Evolutionary conservation across 2,329 filamentous ascomycete genomes (phyloP).

Genomic region (Elsinoe perseae): DNA sequence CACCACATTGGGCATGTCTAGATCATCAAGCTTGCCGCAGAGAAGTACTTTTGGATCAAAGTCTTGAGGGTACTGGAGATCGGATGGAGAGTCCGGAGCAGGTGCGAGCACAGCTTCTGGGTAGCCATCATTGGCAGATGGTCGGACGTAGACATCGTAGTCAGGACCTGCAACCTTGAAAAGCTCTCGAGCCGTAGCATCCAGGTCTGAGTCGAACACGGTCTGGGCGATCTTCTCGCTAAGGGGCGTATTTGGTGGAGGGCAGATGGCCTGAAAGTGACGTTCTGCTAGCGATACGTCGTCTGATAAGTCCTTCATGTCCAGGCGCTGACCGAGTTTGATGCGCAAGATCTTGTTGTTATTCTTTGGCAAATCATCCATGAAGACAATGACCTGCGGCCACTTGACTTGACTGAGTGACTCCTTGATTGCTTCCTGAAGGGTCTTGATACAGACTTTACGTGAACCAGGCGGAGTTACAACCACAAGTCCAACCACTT

Average conservation of each 20-base stretch:
- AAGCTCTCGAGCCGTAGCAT: slow-evolving; percentile 15
- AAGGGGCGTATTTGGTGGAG: slow-evolving; percentile 42
- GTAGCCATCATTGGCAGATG: slow-evolving; percentile 24
- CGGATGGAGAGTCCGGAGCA: slow-evolving; percentile 9
- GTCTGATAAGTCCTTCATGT: slow-evolving; percentile 40
- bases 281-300: slow-evolving; percentile 37
- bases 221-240: slow-evolving; percentile 34
- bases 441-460: slow-evolving; percentile 41
- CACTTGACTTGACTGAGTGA: slow-evolving; percentile 48
- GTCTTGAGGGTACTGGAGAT: slow-evolving; percentile 14
- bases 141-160: slow-evolving; percentile 25
- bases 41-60: slow-evolving; percentile 19
- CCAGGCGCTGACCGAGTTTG: slow-evolving; percentile 43
- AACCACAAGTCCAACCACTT: slow-evolving; percentile 48
- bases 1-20: slow-evolving; percentile 26
- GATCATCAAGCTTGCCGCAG: slow-evolving; percentile 23
- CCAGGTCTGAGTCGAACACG: slow-evolving; percentile 24
- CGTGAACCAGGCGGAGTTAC: slow-evolving; percentile 41
- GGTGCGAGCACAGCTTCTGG: slow-evolving; percentile 32
- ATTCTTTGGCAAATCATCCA: slow-evolving; percentile 50
- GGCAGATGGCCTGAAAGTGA: slow-evolving; percentile 47
- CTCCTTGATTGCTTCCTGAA: slow-evolving; percentile 42
- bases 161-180: slow-evolving; percentile 15
- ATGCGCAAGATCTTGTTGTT: slow-evolving; percentile 54
- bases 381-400: slow-evolving; percentile 47